Evolutionary conservation across 495 filamentous ascomycete species (phyloP), one percentile per base, ranked within the genome.

Genomic region (Ramalina intermedia): DNA sequence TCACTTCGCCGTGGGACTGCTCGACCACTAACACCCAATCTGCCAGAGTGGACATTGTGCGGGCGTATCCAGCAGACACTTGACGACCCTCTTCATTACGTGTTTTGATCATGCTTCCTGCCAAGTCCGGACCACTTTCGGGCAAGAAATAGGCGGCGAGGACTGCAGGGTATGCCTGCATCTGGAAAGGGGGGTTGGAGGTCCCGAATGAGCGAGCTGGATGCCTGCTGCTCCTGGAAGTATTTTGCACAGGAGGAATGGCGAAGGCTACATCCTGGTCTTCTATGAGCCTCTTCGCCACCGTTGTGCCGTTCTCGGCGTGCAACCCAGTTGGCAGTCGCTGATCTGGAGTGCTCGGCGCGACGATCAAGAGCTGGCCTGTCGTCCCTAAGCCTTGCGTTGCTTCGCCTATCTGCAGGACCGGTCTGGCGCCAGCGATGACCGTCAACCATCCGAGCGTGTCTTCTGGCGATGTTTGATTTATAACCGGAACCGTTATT

Each of bases 21-120:
- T 94, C 89, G 11, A 94, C 74, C 3, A 94, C 53, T 8, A 95
- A 67, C 16, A 82, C 76, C 88, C 88, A 95, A 50, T 87, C 73
- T 16, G 81, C 81, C 27, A 94, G 60, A 1, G 65, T 55, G 14
- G 69, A 82, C 41, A 70, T 69, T 1, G 80, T 76, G 12, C 80
- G 70, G 16, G 85, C 82, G 47, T 73, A 85, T 23, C 85, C 86
- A 2, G 85, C 77, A 4, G 84, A 79, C 18, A 93, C 81, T 16
- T 58, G 56, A 2, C 64, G 49, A 0, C 74, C 75, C 49, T 82
- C 69, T 56, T 93, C 86, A 50, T 89, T 90, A 3, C 52, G 69
- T 0, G 84, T 76, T 0, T 75, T 74, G n/a, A 91, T 66, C 2
- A 70, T 50, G 58, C 76, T 80, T 20, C 77, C 78, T 2, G 80